Evolutionary conservation across 164 flowering plant species (phyloP), one percentile per base, ranked within the genome.

Genomic region (Chloranthus sessilifolius): DNA sequence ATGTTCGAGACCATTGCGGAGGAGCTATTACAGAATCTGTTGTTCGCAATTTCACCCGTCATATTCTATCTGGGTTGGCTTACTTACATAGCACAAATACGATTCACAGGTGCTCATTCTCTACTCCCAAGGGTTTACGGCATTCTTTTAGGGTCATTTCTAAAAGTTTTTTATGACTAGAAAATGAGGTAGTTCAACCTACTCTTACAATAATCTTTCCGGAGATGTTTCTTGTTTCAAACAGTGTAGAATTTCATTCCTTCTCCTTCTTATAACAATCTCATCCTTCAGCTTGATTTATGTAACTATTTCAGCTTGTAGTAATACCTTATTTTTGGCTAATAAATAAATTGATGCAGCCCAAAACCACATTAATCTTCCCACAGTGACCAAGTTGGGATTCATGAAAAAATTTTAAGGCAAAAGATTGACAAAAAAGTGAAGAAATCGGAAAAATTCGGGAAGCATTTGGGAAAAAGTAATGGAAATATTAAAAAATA

Each of bases 11-110:
- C 7, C 83, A 85, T 64, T 76, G 83, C 72, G 97, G 97, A 19
- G 47, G 47, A 50, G 89, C 91, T 26, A 75, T 92, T 10, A 81
- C 91, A 24, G 99, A 88, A 67, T 56, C 85, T 51, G 81, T 92
- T 43, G 87, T 88, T 29, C 89, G 95, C 43, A 81, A 68, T 63
- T 92, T 85, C 68, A 88, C 95, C 40, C 82, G 95, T 25, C 99
- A 92, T 65, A 88, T 88, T 61, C 79, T 86, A 34, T 75, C 72
- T 53, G 99, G 99, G 22, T 59, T 92, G 69, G 88, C 91, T 30
- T 92, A 88, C 69, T 76, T 92, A 76, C 99, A 92, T 45, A 64
- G 87, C 68, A 82, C 47, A 50, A 83, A 78, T 54, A 85, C 92
- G 45, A 74, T 92, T 41, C 99, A 92, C 68, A 85, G 99, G 99